Evolutionary conservation across 108 stramenopile species (phyloP).

Genomic region (Chaetoceros tenuissimus): DNA sequence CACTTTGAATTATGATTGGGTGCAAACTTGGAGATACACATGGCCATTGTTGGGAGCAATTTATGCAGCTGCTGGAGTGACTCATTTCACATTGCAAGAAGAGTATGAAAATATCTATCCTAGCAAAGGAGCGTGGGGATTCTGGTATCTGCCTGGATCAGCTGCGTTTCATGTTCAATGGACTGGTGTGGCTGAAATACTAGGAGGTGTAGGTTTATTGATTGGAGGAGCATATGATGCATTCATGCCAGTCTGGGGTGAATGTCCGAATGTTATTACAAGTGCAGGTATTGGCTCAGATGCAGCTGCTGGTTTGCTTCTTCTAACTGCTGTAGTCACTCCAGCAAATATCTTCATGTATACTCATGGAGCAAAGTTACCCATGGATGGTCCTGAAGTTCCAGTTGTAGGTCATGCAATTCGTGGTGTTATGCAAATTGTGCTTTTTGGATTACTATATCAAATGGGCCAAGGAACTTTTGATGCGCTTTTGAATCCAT

Average conservation of each 20-base stretch:
- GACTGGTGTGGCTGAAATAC: slow-evolving; percentile 49
- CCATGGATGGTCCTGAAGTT: not conserved
- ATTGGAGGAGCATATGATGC: slow-evolving; percentile 37
- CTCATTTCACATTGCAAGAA: slow-evolving; percentile 32
- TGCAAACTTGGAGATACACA: slow-evolving; percentile 16
- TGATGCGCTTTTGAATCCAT: not conserved
- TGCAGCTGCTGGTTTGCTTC: slow-evolving; percentile 10
- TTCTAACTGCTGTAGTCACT: slow-evolving; percentile 1
- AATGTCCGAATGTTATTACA: slow-evolving; percentile 22
- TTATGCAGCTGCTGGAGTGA: slow-evolving; percentile 44
- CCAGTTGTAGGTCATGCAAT: not conserved
- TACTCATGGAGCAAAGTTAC: not conserved
- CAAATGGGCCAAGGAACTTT: not conserved
- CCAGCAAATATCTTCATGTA: not conserved
- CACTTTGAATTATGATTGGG: slow-evolving; percentile 13
- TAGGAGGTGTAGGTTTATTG: slow-evolving; percentile 43
- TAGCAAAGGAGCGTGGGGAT: slow-evolving; percentile 41
- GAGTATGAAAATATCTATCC: slow-evolving; percentile 41
- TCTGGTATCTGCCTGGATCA: slow-evolving; percentile 47
- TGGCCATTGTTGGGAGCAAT: slow-evolving; percentile 41
- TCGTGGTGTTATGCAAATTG: not conserved
- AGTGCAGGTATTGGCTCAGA: slow-evolving; percentile 24
- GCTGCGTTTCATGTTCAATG: slow-evolving; percentile 50
- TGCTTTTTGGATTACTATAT: not conserved
- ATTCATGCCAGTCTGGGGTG: slow-evolving; percentile 23